Percentiles rank a stretch among this genome's conserved stretches.
Evolutionary conservation across 2,329 filamentous ascomycete genomes (phyloP).

Genomic region (Colletotrichum agaves): DNA sequence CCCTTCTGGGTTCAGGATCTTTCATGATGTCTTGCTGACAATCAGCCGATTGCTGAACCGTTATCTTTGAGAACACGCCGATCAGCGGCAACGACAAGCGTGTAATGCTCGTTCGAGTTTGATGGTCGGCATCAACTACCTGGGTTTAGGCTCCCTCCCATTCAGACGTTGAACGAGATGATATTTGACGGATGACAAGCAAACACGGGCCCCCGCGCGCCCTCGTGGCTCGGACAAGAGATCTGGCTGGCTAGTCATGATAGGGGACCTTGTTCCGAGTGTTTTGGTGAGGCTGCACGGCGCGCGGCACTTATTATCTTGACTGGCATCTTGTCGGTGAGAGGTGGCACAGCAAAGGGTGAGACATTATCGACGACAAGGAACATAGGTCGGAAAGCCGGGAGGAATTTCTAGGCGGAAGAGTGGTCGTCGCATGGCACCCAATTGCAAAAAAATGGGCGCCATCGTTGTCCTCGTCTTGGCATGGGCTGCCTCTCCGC

Average conservation of each 20-base stretch:
- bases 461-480: constrained; percentile 22
- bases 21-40: neutral
- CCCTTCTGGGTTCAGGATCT: neutral
- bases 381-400: constrained; percentile 12
- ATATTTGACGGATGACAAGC: constrained; percentile 27
- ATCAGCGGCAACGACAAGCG: constrained; percentile 1
- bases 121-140: constrained; percentile 6
- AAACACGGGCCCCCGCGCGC: neutral
- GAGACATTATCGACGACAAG: constrained; percentile 19
- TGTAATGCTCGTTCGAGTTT: neutral
- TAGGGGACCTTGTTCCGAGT: constrained; percentile 22
- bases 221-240: constrained; percentile 23
- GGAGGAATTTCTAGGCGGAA: constrained; percentile 13
- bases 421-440: constrained; percentile 2
- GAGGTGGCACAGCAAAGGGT: constrained; percentile 15
- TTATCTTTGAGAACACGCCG: constrained; percentile 13
- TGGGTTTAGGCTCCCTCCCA: neutral
- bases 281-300: constrained; percentile 32
- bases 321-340: constrained; percentile 15
- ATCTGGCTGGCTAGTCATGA: constrained; percentile 32
- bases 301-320: constrained; percentile 3
- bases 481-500: constrained; percentile 37
- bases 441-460: constrained; percentile 20
- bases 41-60: neutral
- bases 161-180: neutral